Evolutionary conservation across 2,329 filamentous ascomycete species (phyloP), one percentile per base, ranked within the genome.

Genomic region (Penicillium sp.): DNA sequence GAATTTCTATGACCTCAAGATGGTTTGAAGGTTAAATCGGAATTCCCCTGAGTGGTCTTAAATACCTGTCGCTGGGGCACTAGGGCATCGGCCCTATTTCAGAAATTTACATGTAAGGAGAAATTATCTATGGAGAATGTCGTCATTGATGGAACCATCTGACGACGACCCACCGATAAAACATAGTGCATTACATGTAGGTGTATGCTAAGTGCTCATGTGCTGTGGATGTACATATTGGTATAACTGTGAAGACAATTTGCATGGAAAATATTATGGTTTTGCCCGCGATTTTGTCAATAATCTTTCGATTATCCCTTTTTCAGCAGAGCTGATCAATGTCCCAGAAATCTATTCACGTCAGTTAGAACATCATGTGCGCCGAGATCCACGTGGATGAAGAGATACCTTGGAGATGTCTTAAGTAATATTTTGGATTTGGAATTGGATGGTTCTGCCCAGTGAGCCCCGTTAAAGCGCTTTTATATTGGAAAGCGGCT

Each of bases 51-150:
- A 37, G 19, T 19, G 8, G 12, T 42, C 26, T 56, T 56, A 55
- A 49, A 56, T 56, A 55, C 26, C 21, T 9, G 1, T 49, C 15
- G 17, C 49, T 49, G 17, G 45, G 43, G 22, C 15, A 52, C 45
- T 55, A 56, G 54, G 54, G 54, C 47, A 55, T 47, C 32, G 49
- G 50, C 50, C 54, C 54, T 56, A 55, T 45, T 28, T 19, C 35
- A 42, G 41, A 45, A 46, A 40, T 53, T 55, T 45, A 46, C 26
- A 10, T 21, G 17, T 9, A 24, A 38, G 35, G 26, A 21, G 40
- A 39, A 26, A 21, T 42, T 42, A 38, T 42, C 15, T 51, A 56
- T 55, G 53, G 53, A 48, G 50, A 43, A 53, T 49, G 33, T 32
- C 29, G 54, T 55, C 54, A 55, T 55, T 28, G 43, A 52, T 53